Conservation (phyloP, 148 eudicot genomes). For the Vaccinium myrtillus region DNA sequence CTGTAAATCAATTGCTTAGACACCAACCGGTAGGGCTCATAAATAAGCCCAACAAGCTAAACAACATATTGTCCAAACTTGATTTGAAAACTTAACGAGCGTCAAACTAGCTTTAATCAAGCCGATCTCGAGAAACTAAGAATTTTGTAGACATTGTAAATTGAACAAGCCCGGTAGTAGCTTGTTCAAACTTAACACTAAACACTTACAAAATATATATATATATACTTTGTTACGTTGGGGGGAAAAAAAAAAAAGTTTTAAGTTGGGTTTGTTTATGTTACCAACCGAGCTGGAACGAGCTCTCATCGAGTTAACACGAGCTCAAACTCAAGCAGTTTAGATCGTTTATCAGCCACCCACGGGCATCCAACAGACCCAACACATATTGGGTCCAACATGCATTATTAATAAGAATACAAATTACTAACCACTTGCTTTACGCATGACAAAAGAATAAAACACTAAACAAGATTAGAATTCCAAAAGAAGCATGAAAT, state of each 20-base stretch:
- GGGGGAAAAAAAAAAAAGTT: not conserved
- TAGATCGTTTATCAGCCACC: not conserved
- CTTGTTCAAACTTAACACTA: not conserved
- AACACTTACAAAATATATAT: no score
- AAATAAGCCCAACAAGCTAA: not conserved
- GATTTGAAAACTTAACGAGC: not conserved
- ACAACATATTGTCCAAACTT: not conserved
- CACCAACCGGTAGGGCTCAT: not conserved
- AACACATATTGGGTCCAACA: not conserved
- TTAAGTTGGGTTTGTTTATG: not conserved
- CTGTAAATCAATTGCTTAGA: not conserved
- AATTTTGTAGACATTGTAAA: not conserved
- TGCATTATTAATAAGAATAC: not conserved
- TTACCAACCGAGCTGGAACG: not conserved
- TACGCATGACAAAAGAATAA: not conserved
- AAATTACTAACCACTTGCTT: conserved; percentile 17
- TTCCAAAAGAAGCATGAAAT: not conserved
- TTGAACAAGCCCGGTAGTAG: not conserved
- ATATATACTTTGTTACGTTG: no score
- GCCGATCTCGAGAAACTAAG: not conserved
- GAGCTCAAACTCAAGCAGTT: no score
- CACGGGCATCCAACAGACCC: not conserved
- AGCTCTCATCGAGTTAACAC: no score
- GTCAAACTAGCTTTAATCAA: not conserved
- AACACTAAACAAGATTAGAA: conserved; percentile 9